A percentile compares a stretch with the other conserved stretches of the same genome.
phyloP scores from a whole-genome alignment of 768 basidiomycete genomes.

The Mycena alexandri region DNA sequence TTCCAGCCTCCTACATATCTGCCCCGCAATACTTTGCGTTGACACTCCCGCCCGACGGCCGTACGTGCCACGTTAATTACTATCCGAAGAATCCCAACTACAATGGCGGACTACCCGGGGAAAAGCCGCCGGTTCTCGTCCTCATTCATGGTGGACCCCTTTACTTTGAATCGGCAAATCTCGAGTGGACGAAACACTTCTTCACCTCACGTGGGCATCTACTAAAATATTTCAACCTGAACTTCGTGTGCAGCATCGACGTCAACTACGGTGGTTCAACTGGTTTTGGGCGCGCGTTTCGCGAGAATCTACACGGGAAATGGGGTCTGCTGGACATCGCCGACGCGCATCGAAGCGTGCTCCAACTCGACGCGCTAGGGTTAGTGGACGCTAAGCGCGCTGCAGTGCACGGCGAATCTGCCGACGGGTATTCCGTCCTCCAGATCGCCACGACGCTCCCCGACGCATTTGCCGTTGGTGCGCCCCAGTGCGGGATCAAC shows the following conservation, averaged over 20 bases:
- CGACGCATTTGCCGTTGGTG: conserved; percentile 59
- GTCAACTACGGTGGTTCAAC: neutral
- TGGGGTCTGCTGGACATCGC: conserved; percentile 72
- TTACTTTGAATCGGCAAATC: conserved; percentile 47
- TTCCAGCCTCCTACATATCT: conserved; percentile 9
- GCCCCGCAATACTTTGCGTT: conserved; percentile 2
- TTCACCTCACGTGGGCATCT: conserved; percentile 65
- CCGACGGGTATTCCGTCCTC: conserved; percentile 69
- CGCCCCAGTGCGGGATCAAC: conserved; percentile 64
- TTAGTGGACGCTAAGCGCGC: conserved; percentile 61
- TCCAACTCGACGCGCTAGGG: conserved; percentile 52
- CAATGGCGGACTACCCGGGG: conserved; percentile 47
- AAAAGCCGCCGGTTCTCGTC: conserved; percentile 65
- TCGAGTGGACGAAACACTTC: conserved; percentile 58
- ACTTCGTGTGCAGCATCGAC: neutral
- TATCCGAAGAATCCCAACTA: conserved; percentile 65
- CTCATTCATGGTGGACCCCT: conserved; percentile 70
- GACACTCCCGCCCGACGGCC: conserved; percentile 37
- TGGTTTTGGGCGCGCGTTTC: conserved; percentile 10
- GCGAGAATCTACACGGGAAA: conserved; percentile 57
- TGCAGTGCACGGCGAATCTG: conserved; percentile 67
- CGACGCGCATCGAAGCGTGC: conserved; percentile 60
- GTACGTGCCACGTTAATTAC: conserved; percentile 60
- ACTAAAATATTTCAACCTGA: no score
- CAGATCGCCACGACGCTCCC: conserved; percentile 49